Base-by-base conservation (phyloP, 2,329 filamentous ascomycete genomes). In the Aspergillus luchuensis region DNA sequence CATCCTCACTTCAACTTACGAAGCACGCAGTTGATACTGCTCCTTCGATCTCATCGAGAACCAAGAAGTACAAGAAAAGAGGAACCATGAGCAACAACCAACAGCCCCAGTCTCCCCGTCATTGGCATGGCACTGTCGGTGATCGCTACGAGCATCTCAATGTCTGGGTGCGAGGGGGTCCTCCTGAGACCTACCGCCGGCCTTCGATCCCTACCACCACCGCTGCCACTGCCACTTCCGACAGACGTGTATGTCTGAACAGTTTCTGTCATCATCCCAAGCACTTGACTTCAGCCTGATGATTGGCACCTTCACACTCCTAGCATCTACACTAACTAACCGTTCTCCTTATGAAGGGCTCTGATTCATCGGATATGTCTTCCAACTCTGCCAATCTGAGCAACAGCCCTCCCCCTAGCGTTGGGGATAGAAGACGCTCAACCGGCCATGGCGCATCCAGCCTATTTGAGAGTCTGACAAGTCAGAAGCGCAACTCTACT, bases 401-500 rank as follows among this genome's bases (percentile, higher is more conserved):
- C 41, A 60, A 39, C 33, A 58, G 60, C 33, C 55, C 67, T 3
- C 68, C 68, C 3, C 68, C 68, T 3, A 51, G 64, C 28, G 33
- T 50, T 19, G 63, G 58, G 5, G 71, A 74, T 21, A 66, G 72
- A 28, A 68, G 72, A 57, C 69, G 71, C 60, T 70, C 69, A 30
- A 71, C 73, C 52, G 65, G 63, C 49, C 68, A 68, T n/a, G 62
- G 62, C 17, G 49, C 61, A 1, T 60, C 49, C 1, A 61, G 50
- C 3, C 63, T 74, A 2, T 73, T 72, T 53, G 64, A 66, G 21
- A 74, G 76, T 30, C 70, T 82, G 61, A 74, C 75, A 5, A 74
- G 71, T 28, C 79, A 81, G 69, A 83, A 83, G 64, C 75, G 81
- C 10, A 76, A 76, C 41, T 73, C 70, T 1, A 59, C 57, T 8